phyloP scores from a whole-genome alignment of 805 yeast species.

The Suhomyces pyralidae region DNA sequence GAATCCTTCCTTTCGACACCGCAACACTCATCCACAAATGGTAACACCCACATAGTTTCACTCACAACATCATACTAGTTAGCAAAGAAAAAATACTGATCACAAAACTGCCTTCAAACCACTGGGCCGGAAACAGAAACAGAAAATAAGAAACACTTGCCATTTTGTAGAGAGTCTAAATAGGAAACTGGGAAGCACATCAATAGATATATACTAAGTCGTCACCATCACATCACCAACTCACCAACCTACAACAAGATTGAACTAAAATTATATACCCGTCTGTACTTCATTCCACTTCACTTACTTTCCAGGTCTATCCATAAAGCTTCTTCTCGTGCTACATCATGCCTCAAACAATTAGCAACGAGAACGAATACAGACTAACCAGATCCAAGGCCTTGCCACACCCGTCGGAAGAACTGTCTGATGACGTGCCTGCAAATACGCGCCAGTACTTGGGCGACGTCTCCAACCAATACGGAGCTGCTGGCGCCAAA shows the following conservation, averaged over 20 bases:
- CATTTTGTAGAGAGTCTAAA: background rate
- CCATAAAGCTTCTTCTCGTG: background rate
- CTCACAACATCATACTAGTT: background rate
- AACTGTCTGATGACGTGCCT: conserved; percentile 4
- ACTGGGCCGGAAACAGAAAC: conserved; percentile 1
- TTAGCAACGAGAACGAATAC: conserved; percentile 42
- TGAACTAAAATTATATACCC: background rate
- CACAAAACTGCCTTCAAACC: background rate
- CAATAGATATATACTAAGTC: background rate
- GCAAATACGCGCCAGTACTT: conserved; percentile 25
- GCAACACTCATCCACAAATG: conserved; percentile 1
- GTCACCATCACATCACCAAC: background rate
- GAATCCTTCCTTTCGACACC: background rate
- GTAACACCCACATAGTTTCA: background rate
- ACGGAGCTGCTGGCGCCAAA: conserved; percentile 14
- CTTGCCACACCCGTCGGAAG: background rate
- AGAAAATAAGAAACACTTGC: background rate
- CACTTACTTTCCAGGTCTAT: background rate
- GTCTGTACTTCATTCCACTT: background rate
- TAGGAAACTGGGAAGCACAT: background rate
- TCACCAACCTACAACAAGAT: background rate
- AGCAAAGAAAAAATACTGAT: background rate
- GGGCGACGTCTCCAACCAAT: conserved; percentile 40
- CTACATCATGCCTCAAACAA: conserved; percentile 13
- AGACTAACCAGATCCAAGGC: conserved; percentile 32